These are phyloP conservation scores for Panellus pusillus DNA, from an alignment of 768 basidiomycete genomes.

Conservation along the genomic window DNA sequence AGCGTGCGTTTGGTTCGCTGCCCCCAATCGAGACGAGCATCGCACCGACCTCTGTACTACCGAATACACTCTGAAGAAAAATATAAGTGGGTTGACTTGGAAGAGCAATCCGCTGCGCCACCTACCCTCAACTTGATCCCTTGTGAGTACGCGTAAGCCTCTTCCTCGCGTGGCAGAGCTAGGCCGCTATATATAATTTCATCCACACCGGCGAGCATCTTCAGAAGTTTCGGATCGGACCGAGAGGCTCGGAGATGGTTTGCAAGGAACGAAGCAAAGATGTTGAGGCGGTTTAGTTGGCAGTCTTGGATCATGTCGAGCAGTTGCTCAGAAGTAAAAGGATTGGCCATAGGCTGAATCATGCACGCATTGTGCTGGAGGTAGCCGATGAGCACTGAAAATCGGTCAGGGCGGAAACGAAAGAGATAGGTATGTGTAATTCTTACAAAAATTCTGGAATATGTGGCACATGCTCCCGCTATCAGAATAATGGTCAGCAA, in stretches of 20 bases:
- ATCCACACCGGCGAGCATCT: constrained; percentile 53
- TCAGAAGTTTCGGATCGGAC: constrained; percentile 59
- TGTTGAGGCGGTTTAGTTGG: constrained; percentile 71
- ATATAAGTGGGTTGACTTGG: constrained; percentile 21
- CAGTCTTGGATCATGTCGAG: constrained; percentile 68
- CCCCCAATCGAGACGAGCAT: constrained; percentile 65
- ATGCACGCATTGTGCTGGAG: constrained; percentile 62
- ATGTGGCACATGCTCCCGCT: constrained; percentile 88
- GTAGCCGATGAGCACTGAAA: constrained; percentile 65
- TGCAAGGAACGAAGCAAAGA: constrained; percentile 70
- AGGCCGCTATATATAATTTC: constrained; percentile 70
- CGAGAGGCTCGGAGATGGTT: constrained; percentile 62
- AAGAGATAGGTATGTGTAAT: constrained; percentile 17
- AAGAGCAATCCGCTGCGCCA: constrained; percentile 8
- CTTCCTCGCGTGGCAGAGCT: constrained; percentile 64
- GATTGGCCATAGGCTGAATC: constrained; percentile 14
- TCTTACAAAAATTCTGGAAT: constrained; percentile 71
- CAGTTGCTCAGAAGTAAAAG: constrained; percentile 67
- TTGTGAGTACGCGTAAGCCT: constrained; percentile 65
- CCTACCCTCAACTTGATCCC: constrained; percentile 65
- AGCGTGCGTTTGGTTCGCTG: constrained; percentile 46
- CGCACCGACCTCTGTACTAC: constrained; percentile 78
- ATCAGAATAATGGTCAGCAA: constrained; percentile 31
- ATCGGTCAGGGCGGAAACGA: constrained; percentile 25
- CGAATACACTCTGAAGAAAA: constrained; percentile 65